Evolutionary conservation across 192 early-diverging fungal species (phyloP), one percentile per base, ranked within the genome.

Genomic region (Entomortierella beljakovae): DNA sequence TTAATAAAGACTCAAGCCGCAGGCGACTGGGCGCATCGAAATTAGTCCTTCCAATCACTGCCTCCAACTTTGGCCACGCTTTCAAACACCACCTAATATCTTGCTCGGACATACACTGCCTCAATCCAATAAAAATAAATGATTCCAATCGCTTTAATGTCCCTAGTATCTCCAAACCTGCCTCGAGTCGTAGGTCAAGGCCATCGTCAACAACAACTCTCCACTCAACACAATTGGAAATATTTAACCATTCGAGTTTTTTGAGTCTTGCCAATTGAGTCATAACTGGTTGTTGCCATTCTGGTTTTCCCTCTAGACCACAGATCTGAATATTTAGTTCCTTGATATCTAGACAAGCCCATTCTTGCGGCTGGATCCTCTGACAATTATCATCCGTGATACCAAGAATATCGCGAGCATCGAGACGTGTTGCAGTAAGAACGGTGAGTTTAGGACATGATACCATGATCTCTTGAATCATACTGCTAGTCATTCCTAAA

Each of bases 11-110:
- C n/a, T n/a, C n/a, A n/a, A n/a, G n/a, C n/a, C n/a, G n/a, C n/a
- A n/a, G n/a, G n/a, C n/a, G n/a, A n/a, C n/a, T n/a, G n/a, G n/a
- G n/a, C n/a, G n/a, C n/a, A n/a, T 40, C 13, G 37, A 40, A 40
- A 49, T 68, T 54, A 13, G 58, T 40, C 11, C 26, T 43, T 4
- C 66, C 66, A 7, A 57, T 43, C 1, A 68, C 31, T 1, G 31
- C 16, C 15, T 49, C 55, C 33, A 68, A 23, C 15, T 23, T 49
- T 8, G 66, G 66, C 66, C 66, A 68, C 8, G 43, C 10, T 7
- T 68, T 32, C 18, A 68, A 23, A 54, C 57, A 58, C 66, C 66
- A 68, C 2, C 25, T 20, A 1, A 68, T 42, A 35, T 68, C 66
- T 16, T 26, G 13, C 10, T 59, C 43, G 0, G 23, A 1, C 66